A percentile compares a stretch with the other conserved stretches of the same genome.
Evolutionary conservation across 2,329 filamentous ascomycete species (phyloP).

Genomic region (Trichoderma gracile): DNA sequence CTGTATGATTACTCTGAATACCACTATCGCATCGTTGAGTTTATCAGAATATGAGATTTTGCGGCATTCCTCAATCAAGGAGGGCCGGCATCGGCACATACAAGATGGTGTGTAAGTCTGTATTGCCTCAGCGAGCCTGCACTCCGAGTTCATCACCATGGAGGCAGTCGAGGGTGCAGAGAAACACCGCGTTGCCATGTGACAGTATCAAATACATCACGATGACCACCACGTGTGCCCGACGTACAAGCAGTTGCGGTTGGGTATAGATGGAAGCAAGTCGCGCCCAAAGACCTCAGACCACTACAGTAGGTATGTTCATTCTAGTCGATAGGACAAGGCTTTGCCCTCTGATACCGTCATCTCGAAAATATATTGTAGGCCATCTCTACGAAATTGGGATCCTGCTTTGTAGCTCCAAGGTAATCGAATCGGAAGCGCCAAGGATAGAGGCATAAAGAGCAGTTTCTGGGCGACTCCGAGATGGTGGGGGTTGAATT

Average conservation of each 20-base stretch:
- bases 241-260: background rate
- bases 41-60: background rate
- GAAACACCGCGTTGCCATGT: slow-evolving; percentile 2
- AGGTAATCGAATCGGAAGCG: background rate
- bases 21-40: background rate
- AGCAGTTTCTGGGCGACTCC: slow-evolving; percentile 8
- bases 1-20: background rate
- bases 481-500: background rate
- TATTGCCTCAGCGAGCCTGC: background rate
- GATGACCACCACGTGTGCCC: background rate
- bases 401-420: background rate
- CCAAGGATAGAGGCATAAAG: slow-evolving; percentile 6
- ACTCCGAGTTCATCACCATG: background rate
- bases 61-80: background rate
- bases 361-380: background rate
- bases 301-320: background rate
- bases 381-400: background rate
- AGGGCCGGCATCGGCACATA: slow-evolving; percentile 1
- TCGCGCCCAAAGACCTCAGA: background rate
- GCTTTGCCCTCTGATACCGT: background rate
- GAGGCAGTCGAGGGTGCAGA: background rate
- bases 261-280: background rate
- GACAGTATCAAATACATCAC: background rate
- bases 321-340: background rate
- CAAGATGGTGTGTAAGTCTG: background rate